phyloP scores from a whole-genome alignment of 768 basidiomycete species.

The Lactifluus rugatus region DNA sequence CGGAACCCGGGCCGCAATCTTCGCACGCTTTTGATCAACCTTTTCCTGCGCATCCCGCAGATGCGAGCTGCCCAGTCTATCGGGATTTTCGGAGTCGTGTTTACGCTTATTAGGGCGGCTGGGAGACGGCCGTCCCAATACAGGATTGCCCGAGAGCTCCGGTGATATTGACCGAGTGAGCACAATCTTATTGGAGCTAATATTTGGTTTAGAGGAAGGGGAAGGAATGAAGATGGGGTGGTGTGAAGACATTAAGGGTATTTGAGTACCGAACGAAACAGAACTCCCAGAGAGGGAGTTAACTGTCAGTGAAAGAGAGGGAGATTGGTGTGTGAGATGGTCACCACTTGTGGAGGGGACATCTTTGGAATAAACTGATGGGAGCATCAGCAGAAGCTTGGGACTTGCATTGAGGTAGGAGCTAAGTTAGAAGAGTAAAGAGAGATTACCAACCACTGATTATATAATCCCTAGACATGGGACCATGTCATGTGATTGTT shows the following conservation, averaged over 20 bases:
- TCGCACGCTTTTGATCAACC: constrained; percentile 13
- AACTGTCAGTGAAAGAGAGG: not conserved
- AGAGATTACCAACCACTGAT: not conserved
- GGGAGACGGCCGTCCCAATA: not conserved
- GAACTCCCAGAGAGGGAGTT: not conserved
- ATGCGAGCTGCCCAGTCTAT: not conserved
- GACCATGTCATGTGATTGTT: not conserved
- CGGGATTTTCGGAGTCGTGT: not conserved
- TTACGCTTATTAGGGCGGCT: not conserved
- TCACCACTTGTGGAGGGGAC: not conserved
- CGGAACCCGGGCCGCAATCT: constrained; percentile 10
- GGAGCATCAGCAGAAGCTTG: not conserved
- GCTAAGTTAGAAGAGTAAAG: not conserved
- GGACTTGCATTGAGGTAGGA: not conserved
- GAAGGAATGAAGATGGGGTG: not conserved
- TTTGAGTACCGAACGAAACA: not conserved
- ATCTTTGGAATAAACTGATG: not conserved
- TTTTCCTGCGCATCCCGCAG: constrained; percentile 7
- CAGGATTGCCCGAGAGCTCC: not conserved
- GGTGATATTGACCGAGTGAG: not conserved
- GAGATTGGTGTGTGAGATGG: not conserved
- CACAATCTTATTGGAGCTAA: not conserved
- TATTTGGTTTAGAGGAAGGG: not conserved
- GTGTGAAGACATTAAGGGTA: not conserved
- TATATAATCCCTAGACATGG: not conserved